Evolutionary conservation across 768 basidiomycete genomes (phyloP).

Genomic region (Xanthoconium stramineum): DNA sequence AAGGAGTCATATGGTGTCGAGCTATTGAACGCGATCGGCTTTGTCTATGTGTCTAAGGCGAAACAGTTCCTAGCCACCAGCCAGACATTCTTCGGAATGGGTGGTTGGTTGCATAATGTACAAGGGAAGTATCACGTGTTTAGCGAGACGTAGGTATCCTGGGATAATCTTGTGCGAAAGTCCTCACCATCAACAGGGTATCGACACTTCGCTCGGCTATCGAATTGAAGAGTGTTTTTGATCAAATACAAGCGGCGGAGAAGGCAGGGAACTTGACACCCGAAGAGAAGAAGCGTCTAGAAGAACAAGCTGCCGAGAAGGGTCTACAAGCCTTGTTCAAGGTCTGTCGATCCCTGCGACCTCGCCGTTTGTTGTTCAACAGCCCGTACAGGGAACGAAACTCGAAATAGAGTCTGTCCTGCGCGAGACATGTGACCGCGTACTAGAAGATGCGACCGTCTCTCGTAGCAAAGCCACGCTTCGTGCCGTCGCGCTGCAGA

Average conservation of each 20-base stretch:
- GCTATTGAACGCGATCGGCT: constrained; percentile 80
- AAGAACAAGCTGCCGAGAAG: constrained; percentile 93
- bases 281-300: constrained; percentile 78
- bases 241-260: constrained; percentile 89
- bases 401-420: constrained; percentile 88
- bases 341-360: constrained; percentile 35
- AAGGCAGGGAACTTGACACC: constrained; percentile 74
- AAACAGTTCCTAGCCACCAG: constrained; percentile 79
- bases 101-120: constrained; percentile 91
- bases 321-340: constrained; percentile 90
- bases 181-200: constrained; percentile 46
- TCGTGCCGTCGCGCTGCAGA: constrained; percentile 78
- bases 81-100: constrained; percentile 71
- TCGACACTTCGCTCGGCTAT: constrained; percentile 84
- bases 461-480: constrained; percentile 58
- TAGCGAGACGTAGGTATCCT: constrained; percentile 76
- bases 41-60: constrained; percentile 78
- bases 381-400: constrained; percentile 66
- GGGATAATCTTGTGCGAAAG: not conserved
- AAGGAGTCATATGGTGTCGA: constrained; percentile 87
- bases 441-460: constrained; percentile 58
- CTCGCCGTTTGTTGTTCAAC: not conserved
- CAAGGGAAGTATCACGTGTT: constrained; percentile 92
- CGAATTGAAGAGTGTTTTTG: constrained; percentile 86
- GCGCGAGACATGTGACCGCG: constrained; percentile 82